Base-by-base conservation (phyloP, 768 basidiomycete genomes). In the Mrakia gelida region DNA sequence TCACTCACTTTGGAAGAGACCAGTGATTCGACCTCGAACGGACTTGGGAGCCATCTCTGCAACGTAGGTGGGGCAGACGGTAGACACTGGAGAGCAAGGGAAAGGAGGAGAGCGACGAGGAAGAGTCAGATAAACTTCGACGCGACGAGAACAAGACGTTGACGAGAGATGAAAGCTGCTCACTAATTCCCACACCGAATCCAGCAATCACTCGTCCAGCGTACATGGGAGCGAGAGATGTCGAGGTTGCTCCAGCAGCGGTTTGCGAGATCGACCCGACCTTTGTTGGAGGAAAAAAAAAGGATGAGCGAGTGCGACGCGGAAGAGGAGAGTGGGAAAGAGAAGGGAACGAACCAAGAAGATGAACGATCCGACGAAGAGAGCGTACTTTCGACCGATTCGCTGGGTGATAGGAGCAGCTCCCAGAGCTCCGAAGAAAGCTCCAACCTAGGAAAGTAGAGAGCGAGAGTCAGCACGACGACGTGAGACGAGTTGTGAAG, bases 1-100 rank as follows among this genome's bases (percentile, higher is more conserved):
- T 10, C 45, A 45, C 45, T 45, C 45, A 45, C 45, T 45, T 45
- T 54, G 56, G 87, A 94, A 94, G 45, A 92, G 82, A 63, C 93
- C 92, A 0, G 92, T 93, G 80, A 94, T 92, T 71, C 92, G 88
- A 9, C 93, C 93, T 79, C 94, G 90, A 9, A 93, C 91, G 30
- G 92, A 87, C 83, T 94, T 95, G 8, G 94, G 94, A 2, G 90
- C 88, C 83, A 92, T 93, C 83, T 95, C 94, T 15, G 92, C 91
- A 30, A 94, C 92, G 82, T 89, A 95, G 0, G 92, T 90, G 8
- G 93, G 94, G 1, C 92, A 90, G 3, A 94, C 91, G n/a, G 90
- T 89, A 45, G 79, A 77, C 45, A 73, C 63, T 11, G 34, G 32
- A 7, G 28, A 34, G 63, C n/a, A 30, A 21, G 30, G 13, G 18